Base-by-base conservation (phyloP, 140 eudicot species). In the Ambrosia hybrid region DNA sequence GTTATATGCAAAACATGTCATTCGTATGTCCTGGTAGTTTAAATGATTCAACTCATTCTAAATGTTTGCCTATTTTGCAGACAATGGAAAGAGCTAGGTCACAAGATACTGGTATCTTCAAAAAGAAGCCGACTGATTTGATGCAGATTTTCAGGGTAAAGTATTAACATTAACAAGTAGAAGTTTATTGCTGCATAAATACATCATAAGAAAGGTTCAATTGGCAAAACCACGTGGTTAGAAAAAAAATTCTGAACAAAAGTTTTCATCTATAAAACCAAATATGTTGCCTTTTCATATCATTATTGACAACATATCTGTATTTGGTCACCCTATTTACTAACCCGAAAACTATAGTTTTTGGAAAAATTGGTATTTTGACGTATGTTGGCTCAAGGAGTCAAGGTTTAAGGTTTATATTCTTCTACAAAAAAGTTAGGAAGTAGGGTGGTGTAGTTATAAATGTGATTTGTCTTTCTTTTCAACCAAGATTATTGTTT, bases 101-200 rank as follows among this genome's bases (percentile, higher is more conserved):
- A 51, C 97, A 90, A 77, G 97, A 90, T 57, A 81, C 83, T 73
- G 95, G 97, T 76, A 78, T 85, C 57, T 92, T 92, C 73, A 92
- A 81, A 85, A 86, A 78, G 76, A 92, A 92, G 58, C 98, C 95
- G 14, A 65, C 91, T 11, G 91, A 92, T 72, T 81, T 92, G 77
- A 87, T 92, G 96, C 96, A 89, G 79, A 92, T 92, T 41, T 89
- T 92, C 80, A 87, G 92, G 98, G 98, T 92, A 84, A 68, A 65
- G 48, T 62, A 55, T 80, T 80, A 43, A 52, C 38, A 43, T 12
- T 26, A 67, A 38, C 62, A 14, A 34, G 2, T 56, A 8, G 30
- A 56, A 43, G 53, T 57, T 45, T 30, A 39, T 67, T 41, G 36
- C 14, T 45, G 45, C 45, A 39, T 39, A 39, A 39, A 39, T 39